Base-by-base conservation (phyloP, 2,329 filamentous ascomycete genomes). In the Fusarium nygamai region DNA sequence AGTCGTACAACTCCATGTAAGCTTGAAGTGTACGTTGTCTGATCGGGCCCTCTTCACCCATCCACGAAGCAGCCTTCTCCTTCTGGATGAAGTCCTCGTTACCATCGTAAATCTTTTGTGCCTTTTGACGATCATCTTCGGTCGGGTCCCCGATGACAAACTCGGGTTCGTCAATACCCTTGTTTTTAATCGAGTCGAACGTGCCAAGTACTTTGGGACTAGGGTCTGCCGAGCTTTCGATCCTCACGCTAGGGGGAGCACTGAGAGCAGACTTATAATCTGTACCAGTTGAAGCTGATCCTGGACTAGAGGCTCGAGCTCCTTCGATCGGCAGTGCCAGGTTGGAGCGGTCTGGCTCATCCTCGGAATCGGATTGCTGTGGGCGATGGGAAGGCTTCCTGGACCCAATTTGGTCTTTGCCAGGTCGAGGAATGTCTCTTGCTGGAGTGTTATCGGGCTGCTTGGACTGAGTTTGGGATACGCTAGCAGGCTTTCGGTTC, bases 1-100 rank as follows among this genome's bases (percentile, higher is more conserved):
- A 98, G 80, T 98, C 92, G 81, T 96, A 98, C 17, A 98, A 86
- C 69, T 94, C 92, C 93, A 99, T 97, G 82, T 98, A 99, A 1
- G 96, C 96, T 74, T 85, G 84, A 29, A 92, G 80, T 1, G 89
- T 90, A 29, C 89, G 85, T 77, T 90, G 87, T 22, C 90, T 86
- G 38, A 90, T 83, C 5, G 85, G 85, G 1, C 89, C 89, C 71
- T 92, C 90, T 77, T 96, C 94, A 76, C 96, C 96, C 83, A 98
- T 92, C 92, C 94, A 97, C 34, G 94, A 89, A 33, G 95, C 95
- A 22, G 95, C 94, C 80, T 93, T 92, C 38, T 92, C 91, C 79
- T 94, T 95, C 46, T 88, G 88, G 29, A 96, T 91, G 68, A 95
- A 93, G 59, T 94, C 92, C 79, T 98, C 95, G 69, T 92, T 90